Evolutionary conservation across 192 early-diverging fungal genomes (phyloP).

Genomic region (Podila verticillata): DNA sequence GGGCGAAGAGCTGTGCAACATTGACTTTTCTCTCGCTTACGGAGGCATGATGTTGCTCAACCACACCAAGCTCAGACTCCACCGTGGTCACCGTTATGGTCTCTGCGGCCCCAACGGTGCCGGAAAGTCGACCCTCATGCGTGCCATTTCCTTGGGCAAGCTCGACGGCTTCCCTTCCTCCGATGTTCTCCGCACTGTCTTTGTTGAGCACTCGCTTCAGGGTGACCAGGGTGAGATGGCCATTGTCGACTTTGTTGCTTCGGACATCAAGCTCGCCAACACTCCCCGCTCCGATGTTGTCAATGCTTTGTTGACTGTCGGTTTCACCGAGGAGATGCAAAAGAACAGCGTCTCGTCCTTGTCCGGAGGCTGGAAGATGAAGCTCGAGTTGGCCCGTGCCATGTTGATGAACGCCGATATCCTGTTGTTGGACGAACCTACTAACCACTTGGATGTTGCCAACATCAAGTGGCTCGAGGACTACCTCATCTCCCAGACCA

Average conservation of each 20-base stretch:
- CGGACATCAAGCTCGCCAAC: constrained; percentile 65
- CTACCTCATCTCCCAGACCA: constrained; percentile 76
- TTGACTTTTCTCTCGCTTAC: constrained; percentile 85
- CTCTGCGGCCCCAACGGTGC: constrained; percentile 84
- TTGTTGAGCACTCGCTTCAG: constrained; percentile 82
- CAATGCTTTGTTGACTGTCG: constrained; percentile 66
- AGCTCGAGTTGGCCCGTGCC: constrained; percentile 87
- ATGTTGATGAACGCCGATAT: constrained; percentile 90
- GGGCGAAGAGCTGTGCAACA: constrained; percentile 73
- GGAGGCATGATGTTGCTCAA: constrained; percentile 85
- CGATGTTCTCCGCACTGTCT: constrained; percentile 78
- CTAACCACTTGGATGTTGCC: constrained; percentile 84
- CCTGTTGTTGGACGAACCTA: constrained; percentile 86
- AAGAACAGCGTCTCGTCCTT: constrained; percentile 75
- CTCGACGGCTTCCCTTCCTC: constrained; percentile 77
- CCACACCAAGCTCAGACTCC: constrained; percentile 68
- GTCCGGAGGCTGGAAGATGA: constrained; percentile 93
- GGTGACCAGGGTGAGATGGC: constrained; percentile 77
- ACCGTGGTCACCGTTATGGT: constrained; percentile 85
- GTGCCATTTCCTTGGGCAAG: constrained; percentile 84
- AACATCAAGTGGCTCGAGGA: constrained; percentile 70
- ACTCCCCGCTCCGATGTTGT: constrained; percentile 62
- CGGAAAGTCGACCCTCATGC: constrained; percentile 88
- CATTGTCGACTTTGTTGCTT: constrained; percentile 74
- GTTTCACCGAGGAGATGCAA: constrained; percentile 73